phyloP scores from a whole-genome alignment of 768 basidiomycete genomes.

The Porpolomopsis calyptriformis region DNA sequence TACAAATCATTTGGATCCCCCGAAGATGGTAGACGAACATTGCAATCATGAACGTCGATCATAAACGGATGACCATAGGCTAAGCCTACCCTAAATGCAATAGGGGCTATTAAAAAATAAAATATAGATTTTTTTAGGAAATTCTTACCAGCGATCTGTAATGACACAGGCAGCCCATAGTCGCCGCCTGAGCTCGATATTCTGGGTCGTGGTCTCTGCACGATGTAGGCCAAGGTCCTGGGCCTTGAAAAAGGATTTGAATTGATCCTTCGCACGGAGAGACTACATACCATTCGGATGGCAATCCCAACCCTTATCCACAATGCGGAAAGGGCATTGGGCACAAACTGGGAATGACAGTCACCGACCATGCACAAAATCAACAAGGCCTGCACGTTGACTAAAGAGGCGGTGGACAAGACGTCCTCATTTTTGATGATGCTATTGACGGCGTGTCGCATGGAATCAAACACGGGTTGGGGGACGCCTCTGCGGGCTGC shows the following conservation, averaged over 20 bases:
- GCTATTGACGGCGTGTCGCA: constrained; percentile 78
- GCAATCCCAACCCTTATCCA: constrained; percentile 83
- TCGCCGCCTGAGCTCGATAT: constrained; percentile 77
- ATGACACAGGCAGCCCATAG: constrained; percentile 95
- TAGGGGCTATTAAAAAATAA: constrained; percentile 6
- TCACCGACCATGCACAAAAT: constrained; percentile 84
- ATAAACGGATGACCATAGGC: constrained; percentile 90
- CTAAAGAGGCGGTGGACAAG: constrained; percentile 72
- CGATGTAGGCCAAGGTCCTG: constrained; percentile 95
- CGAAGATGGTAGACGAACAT: constrained; percentile 84
- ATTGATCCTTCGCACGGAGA: background rate
- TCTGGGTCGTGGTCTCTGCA: constrained; percentile 75
- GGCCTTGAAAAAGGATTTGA: constrained; percentile 47
- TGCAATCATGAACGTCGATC: constrained; percentile 96
- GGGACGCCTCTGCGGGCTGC: constrained; percentile 78
- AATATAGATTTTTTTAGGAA: no score
- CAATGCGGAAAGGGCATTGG: constrained; percentile 73
- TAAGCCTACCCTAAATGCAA: constrained; percentile 56
- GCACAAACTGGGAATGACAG: constrained; percentile 82
- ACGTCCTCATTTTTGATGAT: constrained; percentile 88
- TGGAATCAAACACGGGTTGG: constrained; percentile 77
- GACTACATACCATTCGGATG: constrained; percentile 72
- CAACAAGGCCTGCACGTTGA: constrained; percentile 80
- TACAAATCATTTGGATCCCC: constrained; percentile 72
- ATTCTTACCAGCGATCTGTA: constrained; percentile 85